Conservation (phyloP, 2,329 filamentous ascomycete species). For the Arthrobotrys musiformis region DNA sequence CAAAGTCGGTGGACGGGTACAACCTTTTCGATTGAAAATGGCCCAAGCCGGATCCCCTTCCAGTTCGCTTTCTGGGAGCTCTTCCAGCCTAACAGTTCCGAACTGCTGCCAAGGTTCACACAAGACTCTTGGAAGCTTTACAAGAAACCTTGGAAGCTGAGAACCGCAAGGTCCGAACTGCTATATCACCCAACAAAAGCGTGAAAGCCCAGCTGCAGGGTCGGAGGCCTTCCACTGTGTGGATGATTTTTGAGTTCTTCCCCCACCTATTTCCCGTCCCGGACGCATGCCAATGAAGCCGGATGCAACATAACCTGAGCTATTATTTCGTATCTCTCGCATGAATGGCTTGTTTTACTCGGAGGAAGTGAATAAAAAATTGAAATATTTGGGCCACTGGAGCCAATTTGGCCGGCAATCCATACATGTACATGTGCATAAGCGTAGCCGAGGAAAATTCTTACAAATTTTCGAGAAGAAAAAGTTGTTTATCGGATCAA, state of each 20-base stretch:
- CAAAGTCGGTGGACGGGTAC: not conserved
- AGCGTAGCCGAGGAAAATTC: not conserved
- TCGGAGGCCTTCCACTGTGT: not conserved
- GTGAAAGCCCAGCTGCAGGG: not conserved
- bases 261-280: slow-evolving; percentile 7
- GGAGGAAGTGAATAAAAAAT: not conserved
- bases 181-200: not conserved
- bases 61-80: not conserved
- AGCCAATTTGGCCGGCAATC: not conserved
- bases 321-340: not conserved
- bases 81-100: slow-evolving; percentile 11
- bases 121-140: slow-evolving; percentile 8
- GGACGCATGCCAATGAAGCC: slow-evolving; percentile 4
- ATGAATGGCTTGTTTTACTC: not conserved
- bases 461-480: not conserved
- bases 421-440: not conserved
- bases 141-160: slow-evolving; percentile 8
- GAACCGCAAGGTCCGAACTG: slow-evolving; percentile 8
- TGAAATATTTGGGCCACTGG: not conserved
- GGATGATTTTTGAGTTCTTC: not conserved
- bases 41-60: too few species aligned
- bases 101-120: slow-evolving; percentile 11
- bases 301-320: slow-evolving; percentile 13
- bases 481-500: not conserved
- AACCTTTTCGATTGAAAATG: not conserved